phyloP scores from a whole-genome alignment of 495 filamentous ascomycete genomes.

The Lepraria neglecta region DNA sequence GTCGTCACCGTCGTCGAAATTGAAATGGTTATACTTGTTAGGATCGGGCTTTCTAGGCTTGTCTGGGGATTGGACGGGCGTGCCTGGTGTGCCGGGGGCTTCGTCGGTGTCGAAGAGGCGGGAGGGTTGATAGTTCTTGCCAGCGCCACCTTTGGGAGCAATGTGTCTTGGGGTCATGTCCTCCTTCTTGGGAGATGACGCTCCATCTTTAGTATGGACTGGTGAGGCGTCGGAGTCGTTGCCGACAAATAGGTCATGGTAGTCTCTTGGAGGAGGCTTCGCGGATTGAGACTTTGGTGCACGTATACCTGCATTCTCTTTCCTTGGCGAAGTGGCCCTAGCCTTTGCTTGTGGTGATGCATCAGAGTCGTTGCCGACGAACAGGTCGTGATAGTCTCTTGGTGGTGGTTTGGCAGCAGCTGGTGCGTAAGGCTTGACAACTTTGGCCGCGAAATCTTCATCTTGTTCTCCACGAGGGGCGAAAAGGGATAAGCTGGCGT shows the following conservation, averaged over 20 bases:
- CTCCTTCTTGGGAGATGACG: slow-evolving; percentile 24
- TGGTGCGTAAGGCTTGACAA: slow-evolving; percentile 32
- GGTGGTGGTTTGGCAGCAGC: slow-evolving; percentile 55
- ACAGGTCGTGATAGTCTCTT: slow-evolving; percentile 58
- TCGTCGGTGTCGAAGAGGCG: slow-evolving; percentile 58
- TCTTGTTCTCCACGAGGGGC: slow-evolving; percentile 51
- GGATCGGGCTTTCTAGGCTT: slow-evolving; percentile 53
- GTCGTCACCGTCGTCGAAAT: slow-evolving; percentile 62
- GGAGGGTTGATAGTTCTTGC: slow-evolving; percentile 62
- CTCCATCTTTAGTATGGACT: slow-evolving; percentile 18
- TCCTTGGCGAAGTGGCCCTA: slow-evolving; percentile 23
- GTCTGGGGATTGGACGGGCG: slow-evolving; percentile 35
- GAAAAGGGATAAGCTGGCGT: slow-evolving; percentile 71
- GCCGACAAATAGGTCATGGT: slow-evolving; percentile 57
- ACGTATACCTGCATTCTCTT: slow-evolving; percentile 32
- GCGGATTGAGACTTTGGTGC: slow-evolving; percentile 44
- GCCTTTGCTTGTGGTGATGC: slow-evolving; percentile 23
- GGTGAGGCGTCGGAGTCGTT: slow-evolving; percentile 31
- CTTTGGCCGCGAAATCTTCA: slow-evolving; percentile 32
- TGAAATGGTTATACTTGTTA: slow-evolving; percentile 80
- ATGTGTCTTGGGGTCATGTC: slow-evolving; percentile 27
- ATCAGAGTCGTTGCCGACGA: slow-evolving; percentile 44
- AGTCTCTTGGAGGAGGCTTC: slow-evolving; percentile 57
- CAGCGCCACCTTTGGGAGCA: slow-evolving; percentile 57
- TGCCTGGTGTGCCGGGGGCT: slow-evolving; percentile 33